Evolutionary conservation across 2,329 filamentous ascomycete genomes (phyloP), one percentile per base, ranked within the genome.

Genomic region (Dactylellina drechsleri): DNA sequence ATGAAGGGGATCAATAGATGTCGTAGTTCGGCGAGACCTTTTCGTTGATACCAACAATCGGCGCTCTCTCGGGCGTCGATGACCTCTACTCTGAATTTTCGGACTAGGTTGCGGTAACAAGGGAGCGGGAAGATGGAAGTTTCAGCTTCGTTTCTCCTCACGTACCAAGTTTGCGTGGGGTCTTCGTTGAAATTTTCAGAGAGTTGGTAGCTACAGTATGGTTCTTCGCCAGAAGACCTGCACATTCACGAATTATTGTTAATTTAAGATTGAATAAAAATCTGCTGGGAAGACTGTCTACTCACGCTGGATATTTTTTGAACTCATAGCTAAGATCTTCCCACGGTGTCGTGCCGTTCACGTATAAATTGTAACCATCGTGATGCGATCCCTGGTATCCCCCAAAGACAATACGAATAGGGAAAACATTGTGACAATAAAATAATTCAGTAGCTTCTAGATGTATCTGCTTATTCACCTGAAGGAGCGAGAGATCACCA

Each of bases 271-370:
- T 41, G 8, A 41, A 56, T 10, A 13, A 12, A 28, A 4, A 23
- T 23, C 23, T 23, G 23, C n/a, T 4, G 2, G 15, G 13, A 23
- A n/a, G 16, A 41, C 0, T 53, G 13, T 12, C 15, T 5, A 72
- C 67, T 66, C 54, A 72, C 67, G 23, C n/a, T 7, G 52, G 31
- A n/a, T 43, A 53, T 40, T 57, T 52, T 31, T 50, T 64, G 28
- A 60, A 72, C 28, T 66, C 67, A 31, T 65, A 72, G 4, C 40
- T 53, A 12, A 72, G 31, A 31, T 72, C 67, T 43, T 72, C 67
- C 67, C 67, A 72, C 1, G 67, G 67, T 1, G 67, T 72, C n/a
- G 67, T 54, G 16, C 67, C 66, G 10, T 53, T 40, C n/a, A 72
- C 12, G 2, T 59, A 50, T 10, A 72, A 12, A 1, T 31, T 40